Percentiles rank a stretch among this genome's conserved stretches.
These are phyloP conservation scores for Alternaria triticimaculans DNA, from an alignment of 2,329 filamentous ascomycete species.

Conservation along the genomic window DNA sequence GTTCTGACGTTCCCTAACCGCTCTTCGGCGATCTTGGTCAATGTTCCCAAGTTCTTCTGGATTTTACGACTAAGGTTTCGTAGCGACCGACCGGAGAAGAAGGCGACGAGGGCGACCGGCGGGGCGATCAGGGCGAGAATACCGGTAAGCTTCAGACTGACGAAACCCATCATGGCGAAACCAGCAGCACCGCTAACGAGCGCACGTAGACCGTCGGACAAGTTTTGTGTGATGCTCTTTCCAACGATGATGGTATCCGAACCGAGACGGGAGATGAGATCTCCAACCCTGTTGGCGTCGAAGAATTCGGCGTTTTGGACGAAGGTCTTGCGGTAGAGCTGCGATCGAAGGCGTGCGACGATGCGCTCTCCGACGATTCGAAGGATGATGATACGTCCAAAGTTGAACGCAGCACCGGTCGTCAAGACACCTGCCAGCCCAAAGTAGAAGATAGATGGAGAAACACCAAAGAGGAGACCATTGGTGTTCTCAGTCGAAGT, in stretches of 20 bases:
- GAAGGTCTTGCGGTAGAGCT: conserved; percentile 89
- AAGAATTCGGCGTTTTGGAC: conserved; percentile 99
- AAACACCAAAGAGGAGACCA: conserved; percentile 80
- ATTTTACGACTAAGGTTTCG: conserved; percentile 90
- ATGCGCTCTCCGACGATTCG: conserved; percentile 95
- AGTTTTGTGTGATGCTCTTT: conserved; percentile 97
- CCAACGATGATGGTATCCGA: conserved; percentile 98
- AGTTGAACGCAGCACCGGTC: conserved; percentile 87
- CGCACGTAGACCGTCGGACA: conserved; percentile 93
- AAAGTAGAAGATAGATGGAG: conserved; percentile 85
- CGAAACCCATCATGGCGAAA: conserved; percentile 93
- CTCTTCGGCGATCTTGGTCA: conserved; percentile 98
- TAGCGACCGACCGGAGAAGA: conserved; percentile 89
- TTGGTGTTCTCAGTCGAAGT: conserved; percentile 71
- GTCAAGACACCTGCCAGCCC: conserved; percentile 76
- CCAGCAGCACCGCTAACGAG: conserved; percentile 90
- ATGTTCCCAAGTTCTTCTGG: conserved; percentile 87
- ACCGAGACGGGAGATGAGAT: conserved; percentile 92
- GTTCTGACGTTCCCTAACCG: conserved; percentile 96
- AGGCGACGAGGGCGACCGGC: conserved; percentile 86
- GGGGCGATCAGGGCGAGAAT: conserved; percentile 87
- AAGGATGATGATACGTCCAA: conserved; percentile 89
- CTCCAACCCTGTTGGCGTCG: conserved; percentile 94
- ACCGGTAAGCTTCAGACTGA: conserved; percentile 87
- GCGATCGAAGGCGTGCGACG: conserved; percentile 85